These are phyloP conservation scores for Apium graveolens DNA, from an alignment of 129 eudicot genomes.

Conservation along the genomic window DNA sequence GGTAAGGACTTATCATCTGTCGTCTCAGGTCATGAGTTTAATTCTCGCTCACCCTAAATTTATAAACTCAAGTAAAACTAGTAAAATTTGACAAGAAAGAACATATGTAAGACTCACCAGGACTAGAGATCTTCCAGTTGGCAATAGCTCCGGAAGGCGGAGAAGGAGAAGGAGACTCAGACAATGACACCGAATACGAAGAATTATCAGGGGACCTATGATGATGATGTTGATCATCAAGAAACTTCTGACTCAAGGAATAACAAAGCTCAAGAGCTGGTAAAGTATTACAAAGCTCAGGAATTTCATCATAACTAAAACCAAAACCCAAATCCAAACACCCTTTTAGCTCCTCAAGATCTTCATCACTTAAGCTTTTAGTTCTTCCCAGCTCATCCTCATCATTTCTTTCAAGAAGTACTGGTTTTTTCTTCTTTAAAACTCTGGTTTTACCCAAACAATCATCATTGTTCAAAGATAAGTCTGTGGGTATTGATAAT, in stretches of 20 bases:
- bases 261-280: conserved; percentile 86
- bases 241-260: conserved; percentile 76
- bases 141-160: conserved; percentile 51
- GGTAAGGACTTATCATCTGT: too few species aligned
- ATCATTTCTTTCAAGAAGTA: conserved; percentile 41
- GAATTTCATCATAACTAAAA: conserved; percentile 70
- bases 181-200: conserved; percentile 11
- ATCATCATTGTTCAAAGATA: conserved; percentile 20
- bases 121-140: conserved; percentile 78
- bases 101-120: conserved; percentile 32
- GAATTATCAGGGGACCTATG: conserved; percentile 31
- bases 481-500: conserved; percentile 10
- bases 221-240: conserved; percentile 44
- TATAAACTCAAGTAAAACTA: too few species aligned
- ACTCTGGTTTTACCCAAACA: conserved; percentile 24
- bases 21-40: too few species aligned
- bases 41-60: too few species aligned
- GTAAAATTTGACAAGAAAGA: too few species aligned
- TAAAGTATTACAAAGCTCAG: conserved; percentile 67
- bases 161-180: conserved; percentile 19
- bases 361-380: conserved; percentile 68
- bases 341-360: conserved; percentile 69
- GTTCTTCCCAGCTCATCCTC: conserved; percentile 57
- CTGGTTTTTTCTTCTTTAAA: conserved; percentile 38
- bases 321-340: conserved; percentile 87